Evolutionary conservation across 768 basidiomycete genomes (phyloP).

Genomic region (Macrolepiota dolichaula): DNA sequence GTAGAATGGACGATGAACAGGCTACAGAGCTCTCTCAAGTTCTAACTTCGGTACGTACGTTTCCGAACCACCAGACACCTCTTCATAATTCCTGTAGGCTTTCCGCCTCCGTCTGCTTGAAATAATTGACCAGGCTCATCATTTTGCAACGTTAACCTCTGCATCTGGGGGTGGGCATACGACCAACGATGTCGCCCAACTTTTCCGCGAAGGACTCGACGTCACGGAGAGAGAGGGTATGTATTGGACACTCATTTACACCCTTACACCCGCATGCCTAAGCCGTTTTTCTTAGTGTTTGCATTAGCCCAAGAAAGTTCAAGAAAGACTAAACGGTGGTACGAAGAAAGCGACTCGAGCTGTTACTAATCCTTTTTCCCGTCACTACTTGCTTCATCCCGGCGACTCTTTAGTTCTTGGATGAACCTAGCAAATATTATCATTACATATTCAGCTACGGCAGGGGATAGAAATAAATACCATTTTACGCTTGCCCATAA

Average conservation of each 20-base stretch:
- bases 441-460: constrained; percentile 4
- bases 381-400: constrained; percentile 11
- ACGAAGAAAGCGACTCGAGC: constrained; percentile 61
- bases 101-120: constrained; percentile 77
- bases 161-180: constrained; percentile 48
- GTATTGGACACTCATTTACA: constrained; percentile 22
- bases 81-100: constrained; percentile 41
- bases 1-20: constrained; percentile 74
- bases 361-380: constrained; percentile 28
- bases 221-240: constrained; percentile 89
- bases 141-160: constrained; percentile 72
- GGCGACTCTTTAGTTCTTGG: constrained; percentile 49
- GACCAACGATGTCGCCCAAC: constrained; percentile 57
- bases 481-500: constrained; percentile 84
- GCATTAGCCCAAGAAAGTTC: constrained; percentile 80
- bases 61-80: not conserved
- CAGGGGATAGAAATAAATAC: constrained; percentile 33
- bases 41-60: constrained; percentile 55
- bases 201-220: constrained; percentile 89
- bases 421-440: constrained; percentile 50
- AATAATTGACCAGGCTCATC: constrained; percentile 83
- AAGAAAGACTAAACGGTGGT: constrained; percentile 77
- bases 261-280: constrained; percentile 6
- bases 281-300: constrained; percentile 57
- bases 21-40: constrained; percentile 69